Evolutionary conservation across 495 filamentous ascomycete genomes (phyloP).

Genomic region (Penicillium antarcticum): DNA sequence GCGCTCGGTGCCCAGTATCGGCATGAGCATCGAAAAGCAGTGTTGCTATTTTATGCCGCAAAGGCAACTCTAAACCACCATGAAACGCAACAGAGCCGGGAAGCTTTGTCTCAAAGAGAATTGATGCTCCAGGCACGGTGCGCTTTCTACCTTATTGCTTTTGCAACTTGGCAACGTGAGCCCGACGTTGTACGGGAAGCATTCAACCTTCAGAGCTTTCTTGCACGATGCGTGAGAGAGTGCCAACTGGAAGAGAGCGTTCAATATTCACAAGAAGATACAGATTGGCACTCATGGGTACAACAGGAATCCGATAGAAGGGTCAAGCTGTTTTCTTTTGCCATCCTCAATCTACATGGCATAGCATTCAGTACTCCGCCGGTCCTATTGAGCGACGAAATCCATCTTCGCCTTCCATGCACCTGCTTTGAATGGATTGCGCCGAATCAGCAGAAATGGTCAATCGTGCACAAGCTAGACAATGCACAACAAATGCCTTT

Average conservation of each 20-base stretch:
- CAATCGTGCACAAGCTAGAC: neutral
- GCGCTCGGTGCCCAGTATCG: conserved; percentile 23
- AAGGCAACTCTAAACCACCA: conserved; percentile 7
- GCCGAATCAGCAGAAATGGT: conserved; percentile 6
- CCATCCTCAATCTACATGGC: conserved; percentile 35
- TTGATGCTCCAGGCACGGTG: conserved; percentile 6
- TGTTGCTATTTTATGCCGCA: conserved; percentile 9
- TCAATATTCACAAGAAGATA: neutral
- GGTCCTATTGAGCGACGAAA: conserved; percentile 51
- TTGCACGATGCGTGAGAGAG: conserved; percentile 13
- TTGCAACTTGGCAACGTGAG: conserved; percentile 20
- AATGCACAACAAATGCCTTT: conserved; percentile 13
- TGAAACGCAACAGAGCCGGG: neutral
- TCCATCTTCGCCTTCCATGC: conserved; percentile 56
- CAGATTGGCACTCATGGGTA: conserved; percentile 21
- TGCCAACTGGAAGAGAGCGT: conserved; percentile 5
- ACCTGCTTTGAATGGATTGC: conserved; percentile 23
- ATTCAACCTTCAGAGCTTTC: conserved; percentile 13
- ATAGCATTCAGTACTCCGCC: conserved; percentile 37
- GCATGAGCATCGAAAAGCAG: conserved; percentile 14
- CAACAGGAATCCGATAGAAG: conserved; percentile 26
- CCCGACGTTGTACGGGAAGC: conserved; percentile 9
- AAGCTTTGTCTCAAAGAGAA: neutral
- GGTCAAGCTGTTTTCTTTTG: conserved; percentile 34
- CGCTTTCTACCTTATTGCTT: conserved; percentile 9